Conservation (phyloP, 768 basidiomycete species). For the Jaapia argillacea region DNA sequence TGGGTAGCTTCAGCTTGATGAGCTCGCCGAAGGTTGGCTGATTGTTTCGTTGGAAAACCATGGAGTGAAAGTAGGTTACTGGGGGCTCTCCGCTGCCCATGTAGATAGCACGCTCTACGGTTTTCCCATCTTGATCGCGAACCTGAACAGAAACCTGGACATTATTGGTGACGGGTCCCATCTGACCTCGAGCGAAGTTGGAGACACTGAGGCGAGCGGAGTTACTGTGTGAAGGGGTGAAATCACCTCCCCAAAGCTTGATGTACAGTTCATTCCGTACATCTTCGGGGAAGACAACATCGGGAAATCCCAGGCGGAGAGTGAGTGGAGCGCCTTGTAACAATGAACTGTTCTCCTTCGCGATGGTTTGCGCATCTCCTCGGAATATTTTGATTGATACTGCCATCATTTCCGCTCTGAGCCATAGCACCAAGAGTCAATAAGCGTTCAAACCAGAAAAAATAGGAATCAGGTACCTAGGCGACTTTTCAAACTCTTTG, state of each 20-base stretch:
- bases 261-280: conserved; percentile 93
- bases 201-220: conserved; percentile 48
- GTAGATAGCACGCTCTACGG: conserved; percentile 64
- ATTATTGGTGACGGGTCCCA: conserved; percentile 49
- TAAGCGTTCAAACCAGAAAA: conserved; percentile 1
- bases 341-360: conserved; percentile 76
- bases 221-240: conserved; percentile 42
- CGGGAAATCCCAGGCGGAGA: conserved; percentile 85
- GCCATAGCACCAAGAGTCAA: conserved; percentile 1
- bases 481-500: conserved; percentile 75
- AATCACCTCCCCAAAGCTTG: conserved; percentile 93
- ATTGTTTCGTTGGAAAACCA: conserved; percentile 83
- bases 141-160: conserved; percentile 92
- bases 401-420: conserved; percentile 78
- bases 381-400: conserved; percentile 82
- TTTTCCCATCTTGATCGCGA: conserved; percentile 55
- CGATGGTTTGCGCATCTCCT: conserved; percentile 66
- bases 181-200: conserved; percentile 45
- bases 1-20: conserved; percentile 75
- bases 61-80: conserved; percentile 76
- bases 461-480: conserved; percentile 39
- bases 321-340: conserved; percentile 77
- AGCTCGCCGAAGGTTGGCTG: conserved; percentile 91
- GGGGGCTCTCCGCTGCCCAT: conserved; percentile 81
- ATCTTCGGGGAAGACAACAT: conserved; percentile 90